Evolutionary conservation across 1,139 yeast genomes (phyloP).

Genomic region (Suhomyces ambrosiae): DNA sequence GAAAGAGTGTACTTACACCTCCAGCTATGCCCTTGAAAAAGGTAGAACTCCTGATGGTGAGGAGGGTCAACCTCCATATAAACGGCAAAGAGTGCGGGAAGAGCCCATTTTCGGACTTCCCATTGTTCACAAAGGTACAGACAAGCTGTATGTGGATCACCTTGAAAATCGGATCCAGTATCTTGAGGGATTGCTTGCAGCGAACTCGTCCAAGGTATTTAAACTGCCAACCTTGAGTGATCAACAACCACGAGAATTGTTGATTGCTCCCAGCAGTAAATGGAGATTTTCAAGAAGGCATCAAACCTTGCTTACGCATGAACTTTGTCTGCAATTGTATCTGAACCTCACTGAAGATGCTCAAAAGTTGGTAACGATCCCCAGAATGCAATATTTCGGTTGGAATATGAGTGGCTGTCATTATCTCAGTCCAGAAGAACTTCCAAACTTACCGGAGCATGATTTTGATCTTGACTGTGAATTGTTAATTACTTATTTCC

Average conservation of each 20-base stretch:
- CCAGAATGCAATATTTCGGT: slow-evolving; percentile 63
- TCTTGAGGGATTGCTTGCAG: slow-evolving; percentile 36
- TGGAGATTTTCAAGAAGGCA: slow-evolving; percentile 56
- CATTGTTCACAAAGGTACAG: slow-evolving; percentile 17
- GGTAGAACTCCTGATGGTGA: slow-evolving; percentile 6
- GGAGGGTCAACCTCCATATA: slow-evolving; percentile 2
- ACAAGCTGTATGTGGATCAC: slow-evolving; percentile 31
- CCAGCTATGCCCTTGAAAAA: slow-evolving; percentile 12
- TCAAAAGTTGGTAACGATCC: slow-evolving; percentile 43
- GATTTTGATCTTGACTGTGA: slow-evolving; percentile 17
- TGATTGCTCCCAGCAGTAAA: slow-evolving; percentile 34
- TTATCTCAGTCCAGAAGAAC: slow-evolving; percentile 44
- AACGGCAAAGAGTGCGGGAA: slow-evolving; percentile 15
- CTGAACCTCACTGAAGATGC: slow-evolving; percentile 40
- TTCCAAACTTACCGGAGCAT: slow-evolving; percentile 40
- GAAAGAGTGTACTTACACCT: slow-evolving; percentile 41
- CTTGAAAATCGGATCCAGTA: slow-evolving; percentile 46
- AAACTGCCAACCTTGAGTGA: slow-evolving; percentile 22
- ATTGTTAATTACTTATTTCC: slow-evolving; percentile 42
- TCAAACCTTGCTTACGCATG: slow-evolving; percentile 50
- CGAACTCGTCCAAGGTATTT: slow-evolving; percentile 21
- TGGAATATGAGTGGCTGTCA: slow-evolving; percentile 68
- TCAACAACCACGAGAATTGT: slow-evolving; percentile 15
- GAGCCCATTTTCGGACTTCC: slow-evolving; percentile 25
- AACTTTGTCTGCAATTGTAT: slow-evolving; percentile 45